Conservation (phyloP, 306 rosid species). For the Cercis canadensis region DNA sequence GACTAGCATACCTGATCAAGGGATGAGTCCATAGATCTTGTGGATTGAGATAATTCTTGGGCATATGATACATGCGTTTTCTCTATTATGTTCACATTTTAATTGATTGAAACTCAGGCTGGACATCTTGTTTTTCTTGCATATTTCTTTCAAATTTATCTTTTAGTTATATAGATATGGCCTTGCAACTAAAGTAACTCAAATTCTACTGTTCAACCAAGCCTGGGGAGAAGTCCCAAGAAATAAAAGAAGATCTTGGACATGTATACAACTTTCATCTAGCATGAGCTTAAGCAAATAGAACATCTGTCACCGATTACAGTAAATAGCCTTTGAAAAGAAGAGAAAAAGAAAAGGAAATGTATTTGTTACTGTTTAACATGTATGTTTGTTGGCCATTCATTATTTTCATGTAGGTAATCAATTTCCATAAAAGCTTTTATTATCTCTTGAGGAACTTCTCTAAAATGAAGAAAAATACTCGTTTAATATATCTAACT, state of each 20-base stretch:
- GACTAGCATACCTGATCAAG: slow-evolving; percentile 14
- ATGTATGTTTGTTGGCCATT: too few relatives aligned
- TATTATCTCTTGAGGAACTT: too few relatives aligned
- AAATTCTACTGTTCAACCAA: neutral
- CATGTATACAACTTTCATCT: slow-evolving; percentile 9
- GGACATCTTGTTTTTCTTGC: neutral
- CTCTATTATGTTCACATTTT: slow-evolving; percentile 7
- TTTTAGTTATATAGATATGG: neutral
- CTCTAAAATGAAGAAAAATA: too few relatives aligned
- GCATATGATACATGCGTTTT: slow-evolving; percentile 11
- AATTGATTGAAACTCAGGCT: neutral
- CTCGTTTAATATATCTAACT: slow-evolving; percentile 10
- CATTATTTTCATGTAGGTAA: too few relatives aligned
- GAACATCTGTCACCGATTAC: neutral
- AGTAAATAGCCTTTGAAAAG: neutral
- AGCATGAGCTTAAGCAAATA: slow-evolving; percentile 9
- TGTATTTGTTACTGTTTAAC: too few relatives aligned
- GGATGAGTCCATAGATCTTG: slow-evolving; percentile 10
- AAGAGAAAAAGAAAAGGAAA: neutral
- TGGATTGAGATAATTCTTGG: slow-evolving; percentile 13
- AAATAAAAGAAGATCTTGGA: neutral
- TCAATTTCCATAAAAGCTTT: too few relatives aligned
- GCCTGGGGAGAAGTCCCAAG: neutral
- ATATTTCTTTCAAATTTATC: slow-evolving; percentile 19
- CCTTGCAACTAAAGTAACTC: neutral